Percentiles rank a stretch among this genome's conserved stretches.
Evolutionary conservation across 768 basidiomycete genomes (phyloP).

Genomic region (Pholiota conissans): DNA sequence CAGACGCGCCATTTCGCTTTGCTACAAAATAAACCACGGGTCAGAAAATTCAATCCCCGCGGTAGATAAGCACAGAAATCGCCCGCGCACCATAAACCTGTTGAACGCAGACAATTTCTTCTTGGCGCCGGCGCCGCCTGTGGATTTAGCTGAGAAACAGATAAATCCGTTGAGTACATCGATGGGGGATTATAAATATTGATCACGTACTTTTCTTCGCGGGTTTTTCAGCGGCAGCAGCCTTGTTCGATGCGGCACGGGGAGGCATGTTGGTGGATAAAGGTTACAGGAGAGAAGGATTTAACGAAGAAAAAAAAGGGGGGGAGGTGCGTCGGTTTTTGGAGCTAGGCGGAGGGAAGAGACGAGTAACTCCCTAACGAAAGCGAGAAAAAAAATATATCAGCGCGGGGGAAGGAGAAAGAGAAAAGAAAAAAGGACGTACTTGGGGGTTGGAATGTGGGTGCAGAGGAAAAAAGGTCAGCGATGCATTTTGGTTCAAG

Average conservation of each 20-base stretch:
- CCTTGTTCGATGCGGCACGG: slow-evolving; percentile 35
- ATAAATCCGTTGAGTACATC: slow-evolving; percentile 19
- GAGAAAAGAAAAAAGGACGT: slow-evolving; percentile 16
- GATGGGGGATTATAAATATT: slow-evolving; percentile 9
- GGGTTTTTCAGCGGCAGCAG: slow-evolving; percentile 41
- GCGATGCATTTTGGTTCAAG: slow-evolving; percentile 46
- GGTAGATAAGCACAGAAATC: not conserved
- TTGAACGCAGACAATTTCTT: slow-evolving; percentile 76
- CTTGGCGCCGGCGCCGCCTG: slow-evolving; percentile 46
- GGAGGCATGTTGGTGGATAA: slow-evolving; percentile 38
- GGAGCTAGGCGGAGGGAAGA: slow-evolving; percentile 8
- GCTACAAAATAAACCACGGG: slow-evolving; percentile 37
- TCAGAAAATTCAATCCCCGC: not conserved
- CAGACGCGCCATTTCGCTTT: slow-evolving; percentile 75
- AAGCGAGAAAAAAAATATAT: slow-evolving; percentile 13
- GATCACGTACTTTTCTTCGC: slow-evolving; percentile 55
- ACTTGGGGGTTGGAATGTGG: slow-evolving; percentile 26
- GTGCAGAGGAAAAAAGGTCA: slow-evolving; percentile 44
- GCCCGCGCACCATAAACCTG: slow-evolving; percentile 57
- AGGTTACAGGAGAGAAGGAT: slow-evolving; percentile 4
- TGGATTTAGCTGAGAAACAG: slow-evolving; percentile 45
- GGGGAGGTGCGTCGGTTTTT: slow-evolving; percentile 23
- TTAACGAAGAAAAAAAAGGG: slow-evolving; percentile 8
- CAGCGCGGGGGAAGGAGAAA: slow-evolving; percentile 7
- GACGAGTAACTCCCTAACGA: slow-evolving; percentile 3